Evolutionary conservation across 495 filamentous ascomycete species (phyloP), one percentile per base, ranked within the genome.

Genomic region (Penicillium maclennaniae): DNA sequence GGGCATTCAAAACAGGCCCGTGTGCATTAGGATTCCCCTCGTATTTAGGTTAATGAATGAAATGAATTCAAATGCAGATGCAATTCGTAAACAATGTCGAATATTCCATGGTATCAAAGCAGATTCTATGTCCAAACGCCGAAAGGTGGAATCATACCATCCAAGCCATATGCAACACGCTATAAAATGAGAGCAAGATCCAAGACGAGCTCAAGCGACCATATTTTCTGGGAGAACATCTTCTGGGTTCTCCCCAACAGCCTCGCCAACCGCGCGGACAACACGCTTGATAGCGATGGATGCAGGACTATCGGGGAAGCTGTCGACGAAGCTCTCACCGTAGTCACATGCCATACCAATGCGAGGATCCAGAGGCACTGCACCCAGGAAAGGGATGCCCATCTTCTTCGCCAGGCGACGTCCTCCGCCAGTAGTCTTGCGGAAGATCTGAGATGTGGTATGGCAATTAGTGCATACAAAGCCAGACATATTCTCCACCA

Each of bases 401-500:
- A 87, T 90, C 66, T 95, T 91, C 70, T 84, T 78, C 3, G 92
- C 92, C 52, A 98, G 67, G 36, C 77, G 82, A 51, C 78, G 75
- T 9, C 87, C 93, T 6, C 93, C 95, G 9, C 93, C 93, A 1
- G 95, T 98, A 17, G 89, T 95, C 6, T 92, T 88, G 52, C 83
- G 80, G 71, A 97, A 98, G 31, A 98, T 95, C 64, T 95, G 82
- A 46, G 79, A 87, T 66, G 84, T 23, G 23, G 23, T 78, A 53
- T 89, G 82, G 68, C 93, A 98, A 37, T 86, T 89, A 4, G 89
- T 89, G 67, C 93, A 98, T 37, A 97, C 91, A 69, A 96, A 98
- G 9, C 91, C 89, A 45, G 83, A 87, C 93, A 98, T 98, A 67
- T 98, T 98, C 77, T 98, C 93, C 37, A 97, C 95, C 14, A 98